Evolutionary conservation across 129 eudicot genomes (phyloP), one percentile per base, ranked within the genome.

Genomic region (Flaveria linearis): DNA sequence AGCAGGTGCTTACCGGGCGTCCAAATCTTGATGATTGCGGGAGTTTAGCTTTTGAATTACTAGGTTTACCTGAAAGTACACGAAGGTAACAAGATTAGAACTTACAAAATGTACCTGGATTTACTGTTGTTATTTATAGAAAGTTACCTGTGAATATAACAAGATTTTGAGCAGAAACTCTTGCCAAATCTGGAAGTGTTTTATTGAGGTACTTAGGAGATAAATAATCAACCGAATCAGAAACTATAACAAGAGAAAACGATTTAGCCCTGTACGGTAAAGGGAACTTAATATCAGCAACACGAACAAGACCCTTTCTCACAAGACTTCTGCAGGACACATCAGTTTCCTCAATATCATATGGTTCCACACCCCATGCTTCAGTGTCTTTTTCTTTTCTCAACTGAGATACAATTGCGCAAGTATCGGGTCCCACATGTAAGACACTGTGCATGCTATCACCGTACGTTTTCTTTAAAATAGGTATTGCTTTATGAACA

Each of bases 331-430:
- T 86, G 85, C 96, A 90, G 70, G 74, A 65, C 5, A 68, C 71
- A 65, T 88, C 89, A 14, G 86, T 88, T 73, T 90, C 96, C 71
- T 90, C 96, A 1, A 86, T 79, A 60, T 90, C 96, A 71, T 90
- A 90, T 0, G 96, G 96, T 73, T 90, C 96, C 47, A 90, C 88
- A 58, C 96, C 96, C 89, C 89, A 90, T 23, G 93, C 96, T 81
- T 90, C 96, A 1, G 92, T 90, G 50, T 83, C 90, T 18, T 85
- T 90, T 66, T 85, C 92, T 76, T 81, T 87, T 41, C 86, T 65
- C 81, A 90, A 74, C 33, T 76, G 56, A 75, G 96, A 90, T 15
- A 90, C 96, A 30, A 90, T 88, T 11, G 93, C 84, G 71, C 96
- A 90, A 39, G 90, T 71, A 61, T 90, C 96, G 17, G 96, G 96